Evolutionary conservation across 2,329 filamentous ascomycete species (phyloP).

Genomic region (Pseudogymnoascus sp.): DNA sequence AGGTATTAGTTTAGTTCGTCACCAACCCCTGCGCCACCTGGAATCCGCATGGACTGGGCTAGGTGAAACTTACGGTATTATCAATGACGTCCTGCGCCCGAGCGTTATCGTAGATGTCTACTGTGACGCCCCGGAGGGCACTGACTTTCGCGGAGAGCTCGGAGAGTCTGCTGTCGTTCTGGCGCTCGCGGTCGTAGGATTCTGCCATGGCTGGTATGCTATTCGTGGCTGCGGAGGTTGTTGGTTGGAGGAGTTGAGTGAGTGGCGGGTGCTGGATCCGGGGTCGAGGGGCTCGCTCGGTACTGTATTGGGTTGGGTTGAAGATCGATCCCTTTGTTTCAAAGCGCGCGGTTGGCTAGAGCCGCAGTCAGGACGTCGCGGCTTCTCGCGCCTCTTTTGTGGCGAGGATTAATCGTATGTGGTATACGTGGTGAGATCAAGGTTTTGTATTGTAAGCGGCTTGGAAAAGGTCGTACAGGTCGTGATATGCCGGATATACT

Average conservation of each 20-base stretch:
- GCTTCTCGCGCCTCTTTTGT: conserved; percentile 3
- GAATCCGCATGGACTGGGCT: not conserved
- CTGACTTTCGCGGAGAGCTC: conserved; percentile 87
- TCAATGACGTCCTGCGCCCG: conserved; percentile 82
- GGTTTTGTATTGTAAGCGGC: not conserved
- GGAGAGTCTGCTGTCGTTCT: conserved; percentile 91
- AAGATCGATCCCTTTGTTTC: not conserved
- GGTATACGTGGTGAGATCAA: not conserved
- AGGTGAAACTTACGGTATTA: conserved; percentile 62
- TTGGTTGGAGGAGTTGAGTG: not conserved
- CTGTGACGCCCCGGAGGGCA: conserved; percentile 82
- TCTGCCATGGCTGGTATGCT: conserved; percentile 51
- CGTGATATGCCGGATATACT: not conserved
- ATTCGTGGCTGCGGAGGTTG: conserved; percentile 1
- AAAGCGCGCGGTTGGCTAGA: conserved; percentile 5
- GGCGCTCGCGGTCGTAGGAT: conserved; percentile 70
- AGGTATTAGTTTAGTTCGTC: conserved; percentile 10
- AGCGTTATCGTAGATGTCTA: conserved; percentile 97
- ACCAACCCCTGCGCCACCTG: not conserved
- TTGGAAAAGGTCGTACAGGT: not conserved
- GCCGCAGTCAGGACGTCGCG: conserved; percentile 6
- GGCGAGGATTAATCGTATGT: not conserved
- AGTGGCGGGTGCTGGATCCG: not conserved
- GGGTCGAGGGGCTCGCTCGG: not conserved
- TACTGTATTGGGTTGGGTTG: not conserved